These are phyloP conservation scores for Musa schizocarpa DNA, from an alignment of 176 grass and related monocot genomes.

Conservation along the genomic window DNA sequence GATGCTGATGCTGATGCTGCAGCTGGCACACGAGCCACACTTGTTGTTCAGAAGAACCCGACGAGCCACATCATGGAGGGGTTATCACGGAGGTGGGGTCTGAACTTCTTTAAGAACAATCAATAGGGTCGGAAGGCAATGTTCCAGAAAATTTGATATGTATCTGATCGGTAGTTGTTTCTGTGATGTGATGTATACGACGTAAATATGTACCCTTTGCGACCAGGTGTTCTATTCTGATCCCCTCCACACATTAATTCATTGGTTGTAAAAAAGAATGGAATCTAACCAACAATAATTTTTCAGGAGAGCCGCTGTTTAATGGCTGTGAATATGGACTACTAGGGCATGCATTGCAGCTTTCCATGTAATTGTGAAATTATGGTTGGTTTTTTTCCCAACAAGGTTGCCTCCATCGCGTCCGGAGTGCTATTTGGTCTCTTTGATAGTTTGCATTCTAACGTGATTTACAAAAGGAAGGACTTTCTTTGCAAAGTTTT, in stretches of 20 bases:
- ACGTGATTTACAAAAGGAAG: too few relatives aligned
- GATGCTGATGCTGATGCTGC: slow-evolving; percentile 27
- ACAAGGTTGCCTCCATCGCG: too few relatives aligned
- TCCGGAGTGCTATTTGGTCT: too few relatives aligned
- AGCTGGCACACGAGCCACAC: slow-evolving; percentile 70
- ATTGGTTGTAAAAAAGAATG: neutral
- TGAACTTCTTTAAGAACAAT: slow-evolving; percentile 78
- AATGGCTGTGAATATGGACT: neutral
- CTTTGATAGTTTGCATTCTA: too few relatives aligned
- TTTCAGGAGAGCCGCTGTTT: neutral
- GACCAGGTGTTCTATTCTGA: neutral
- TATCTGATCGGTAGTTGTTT: neutral
- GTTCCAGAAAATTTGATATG: neutral
- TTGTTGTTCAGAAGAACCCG: slow-evolving; percentile 76
- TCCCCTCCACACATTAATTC: neutral
- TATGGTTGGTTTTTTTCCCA: too few relatives aligned
- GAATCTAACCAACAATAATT: neutral
- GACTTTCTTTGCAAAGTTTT: too few relatives aligned
- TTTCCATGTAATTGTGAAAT: neutral
- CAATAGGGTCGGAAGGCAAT: neutral
- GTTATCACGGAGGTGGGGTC: slow-evolving; percentile 59
- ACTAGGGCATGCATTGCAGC: neutral
- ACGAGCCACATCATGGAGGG: slow-evolving; percentile 59
- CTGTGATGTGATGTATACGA: neutral
- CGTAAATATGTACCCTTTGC: neutral